Conservation (phyloP, 352 stramenopile genomes). For the Phytophthora hibernalis region DNA sequence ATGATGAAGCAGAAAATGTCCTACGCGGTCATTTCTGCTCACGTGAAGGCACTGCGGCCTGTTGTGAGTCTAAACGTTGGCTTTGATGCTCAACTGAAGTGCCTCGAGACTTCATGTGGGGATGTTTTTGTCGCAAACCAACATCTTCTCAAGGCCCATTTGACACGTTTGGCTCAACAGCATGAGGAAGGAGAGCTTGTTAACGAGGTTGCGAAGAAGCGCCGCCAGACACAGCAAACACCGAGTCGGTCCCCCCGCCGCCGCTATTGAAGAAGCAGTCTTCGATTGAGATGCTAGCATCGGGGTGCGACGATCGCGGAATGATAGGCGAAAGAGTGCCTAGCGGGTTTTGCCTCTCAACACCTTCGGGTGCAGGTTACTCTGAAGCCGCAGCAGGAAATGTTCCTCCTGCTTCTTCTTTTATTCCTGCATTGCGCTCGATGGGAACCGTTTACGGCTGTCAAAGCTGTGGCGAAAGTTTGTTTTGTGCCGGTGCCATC, state of each 20-base stretch:
- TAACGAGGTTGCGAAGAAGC: conserved; percentile 40
- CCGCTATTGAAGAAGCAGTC: conserved; percentile 38
- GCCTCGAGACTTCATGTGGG: conserved; percentile 65
- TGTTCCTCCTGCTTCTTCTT: conserved; percentile 28
- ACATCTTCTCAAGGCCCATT: conserved; percentile 60
- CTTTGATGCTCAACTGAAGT: conserved; percentile 88
- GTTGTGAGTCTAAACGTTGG: conserved; percentile 81
- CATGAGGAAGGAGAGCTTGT: conserved; percentile 44
- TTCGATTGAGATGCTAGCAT: conserved; percentile 35
- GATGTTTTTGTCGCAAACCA: conserved; percentile 86
- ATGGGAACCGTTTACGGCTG: conserved; percentile 82
- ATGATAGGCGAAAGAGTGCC: conserved; percentile 68
- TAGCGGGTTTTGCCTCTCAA: conserved; percentile 63
- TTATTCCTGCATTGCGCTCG: conserved; percentile 74
- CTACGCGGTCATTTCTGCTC: conserved; percentile 53
- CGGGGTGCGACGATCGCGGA: conserved; percentile 57
- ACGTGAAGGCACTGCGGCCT: conserved; percentile 65
- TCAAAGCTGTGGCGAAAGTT: conserved; percentile 52
- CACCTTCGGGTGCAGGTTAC: conserved; percentile 24
- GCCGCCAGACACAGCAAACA: conserved; percentile 36
- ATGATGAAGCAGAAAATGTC: conserved; percentile 73
- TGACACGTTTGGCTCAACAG: conserved; percentile 46
- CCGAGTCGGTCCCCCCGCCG: conserved; percentile 22
- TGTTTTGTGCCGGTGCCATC: conserved; percentile 76
- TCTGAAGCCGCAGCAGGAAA: conserved; percentile 11